A percentile compares a stretch with the other conserved stretches of the same genome.
phyloP scores from a whole-genome alignment of 2,329 filamentous ascomycete genomes.

The Thelonectria blattea region DNA sequence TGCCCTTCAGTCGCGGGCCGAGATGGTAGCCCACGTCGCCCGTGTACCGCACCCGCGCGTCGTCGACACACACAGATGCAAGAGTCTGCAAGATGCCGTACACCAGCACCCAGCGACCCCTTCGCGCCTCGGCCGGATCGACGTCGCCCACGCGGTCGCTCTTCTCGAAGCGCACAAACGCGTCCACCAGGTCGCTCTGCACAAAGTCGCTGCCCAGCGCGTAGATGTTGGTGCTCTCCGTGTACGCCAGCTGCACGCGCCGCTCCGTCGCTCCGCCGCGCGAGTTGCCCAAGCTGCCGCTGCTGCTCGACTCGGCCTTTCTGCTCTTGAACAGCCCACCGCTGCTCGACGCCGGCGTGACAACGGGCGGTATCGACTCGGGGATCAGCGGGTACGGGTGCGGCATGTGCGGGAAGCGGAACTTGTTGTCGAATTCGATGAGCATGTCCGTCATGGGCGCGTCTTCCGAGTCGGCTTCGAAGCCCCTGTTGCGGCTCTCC shows the following conservation, averaged over 20 bases:
- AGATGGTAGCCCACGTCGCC: slow-evolving; percentile 64
- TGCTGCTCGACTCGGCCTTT: slow-evolving; percentile 31
- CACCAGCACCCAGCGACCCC: slow-evolving; percentile 66
- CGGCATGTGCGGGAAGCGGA: slow-evolving; percentile 69
- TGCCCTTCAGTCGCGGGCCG: slow-evolving; percentile 54
- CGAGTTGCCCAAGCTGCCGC: slow-evolving; percentile 29
- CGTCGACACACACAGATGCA: slow-evolving; percentile 64
- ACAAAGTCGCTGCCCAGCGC: slow-evolving; percentile 56
- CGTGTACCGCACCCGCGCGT: slow-evolving; percentile 57
- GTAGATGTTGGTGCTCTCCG: slow-evolving; percentile 65
- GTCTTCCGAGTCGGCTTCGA: slow-evolving; percentile 57
- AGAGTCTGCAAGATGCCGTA: slow-evolving; percentile 67
- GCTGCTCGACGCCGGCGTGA: slow-evolving; percentile 5
- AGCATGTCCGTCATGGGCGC: slow-evolving; percentile 72
- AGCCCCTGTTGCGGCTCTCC: slow-evolving; percentile 50
- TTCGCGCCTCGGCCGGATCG: slow-evolving; percentile 61
- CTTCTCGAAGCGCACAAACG: slow-evolving; percentile 64
- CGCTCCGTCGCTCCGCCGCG: slow-evolving; percentile 47
- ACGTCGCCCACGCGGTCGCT: slow-evolving; percentile 55
- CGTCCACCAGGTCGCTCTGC: slow-evolving; percentile 60
- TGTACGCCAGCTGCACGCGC: slow-evolving; percentile 62
- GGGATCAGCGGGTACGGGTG: slow-evolving; percentile 72
- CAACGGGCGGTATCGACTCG: slow-evolving; percentile 50
- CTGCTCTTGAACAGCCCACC: slow-evolving; percentile 41
- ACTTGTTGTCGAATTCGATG: slow-evolving; percentile 67